Base-by-base conservation (phyloP, 2,329 filamentous ascomycete genomes). In the Trichothecium sympodiale region DNA sequence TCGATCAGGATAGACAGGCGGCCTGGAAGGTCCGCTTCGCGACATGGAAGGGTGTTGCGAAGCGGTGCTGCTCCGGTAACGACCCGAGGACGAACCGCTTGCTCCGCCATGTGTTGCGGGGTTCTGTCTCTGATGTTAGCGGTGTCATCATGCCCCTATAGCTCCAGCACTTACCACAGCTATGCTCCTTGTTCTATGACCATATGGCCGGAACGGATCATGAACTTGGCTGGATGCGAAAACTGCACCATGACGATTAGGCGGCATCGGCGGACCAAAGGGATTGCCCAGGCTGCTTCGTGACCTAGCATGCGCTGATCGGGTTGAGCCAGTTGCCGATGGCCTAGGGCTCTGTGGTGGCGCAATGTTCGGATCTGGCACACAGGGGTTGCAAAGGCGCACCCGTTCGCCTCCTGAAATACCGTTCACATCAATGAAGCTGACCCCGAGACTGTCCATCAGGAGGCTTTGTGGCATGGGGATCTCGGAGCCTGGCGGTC, bases 341-440 rank as follows among this genome's bases (percentile, higher is more conserved):
- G 57, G 51, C 6, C 50, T 51, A 17, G 62, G 61, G 16, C 61
- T 57, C 38, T 64, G 62, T 6, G 71, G 71, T 18, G 72, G 73
- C 15, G 69, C 63, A 7, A 63, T 74, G 47, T 77, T 77, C 5
- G 73, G 73, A 41, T 77, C 73, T 10, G 72, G 73, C 7, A 77
- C 73, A 43, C 73, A 77, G 1, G 73, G 73, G 45, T 77, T 77
- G 53, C 73, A 77, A 10, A 77, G 64, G 34, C 73, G 60, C 33
- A 77, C 73, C 30, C 69, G 61, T 46, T 75, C 71, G 17, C 73
- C 73, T 13, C 73, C 72, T 4, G 65, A 61, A 17, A 69, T 54
- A 23, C 53, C 61, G 43, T 56, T 64, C 48, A 61, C 59, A 43
- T 66, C 64, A 31, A 60, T 50, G 49, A 61, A 60, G 41, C 60